Conservation (phyloP, 169 alveolate genomes). For the Prorocentrum cordatum region DNA sequence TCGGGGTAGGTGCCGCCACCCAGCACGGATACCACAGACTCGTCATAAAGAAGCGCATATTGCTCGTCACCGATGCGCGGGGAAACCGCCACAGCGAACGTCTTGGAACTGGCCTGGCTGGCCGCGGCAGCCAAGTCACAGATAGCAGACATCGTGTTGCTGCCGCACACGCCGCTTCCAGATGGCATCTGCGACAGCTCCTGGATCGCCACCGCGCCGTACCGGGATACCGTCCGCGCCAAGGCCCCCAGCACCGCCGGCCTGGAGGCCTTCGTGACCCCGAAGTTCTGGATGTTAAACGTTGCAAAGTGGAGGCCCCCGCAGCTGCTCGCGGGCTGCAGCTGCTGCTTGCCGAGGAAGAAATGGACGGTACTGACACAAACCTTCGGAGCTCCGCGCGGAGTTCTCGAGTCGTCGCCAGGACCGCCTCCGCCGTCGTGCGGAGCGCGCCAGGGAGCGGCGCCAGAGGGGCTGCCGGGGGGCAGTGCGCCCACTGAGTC, state of each 20-base stretch:
- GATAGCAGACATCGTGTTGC: not conserved
- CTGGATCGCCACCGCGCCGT: constrained; percentile 6
- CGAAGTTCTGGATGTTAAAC: constrained; percentile 19
- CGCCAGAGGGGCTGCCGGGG: too few species aligned
- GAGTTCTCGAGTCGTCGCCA: too few species aligned
- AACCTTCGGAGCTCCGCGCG: too few species aligned
- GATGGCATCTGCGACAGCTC: constrained; percentile 8
- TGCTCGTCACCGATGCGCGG: constrained; percentile 17
- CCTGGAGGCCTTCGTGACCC: constrained; percentile 16
- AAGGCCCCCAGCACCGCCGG: constrained; percentile 3
- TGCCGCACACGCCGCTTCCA: not conserved
- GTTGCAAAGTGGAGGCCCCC: too few species aligned
- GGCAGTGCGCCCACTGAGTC: too few species aligned
- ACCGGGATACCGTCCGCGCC: not conserved
- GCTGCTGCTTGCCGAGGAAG: too few species aligned
- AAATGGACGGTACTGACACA: too few species aligned
- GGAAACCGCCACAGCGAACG: not conserved
- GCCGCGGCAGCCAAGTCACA: not conserved
- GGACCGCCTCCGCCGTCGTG: too few species aligned
- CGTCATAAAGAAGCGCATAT: not conserved
- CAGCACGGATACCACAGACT: not conserved
- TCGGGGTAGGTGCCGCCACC: not conserved
- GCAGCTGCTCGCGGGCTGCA: too few species aligned
- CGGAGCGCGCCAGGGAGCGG: too few species aligned
- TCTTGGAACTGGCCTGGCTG: not conserved